phyloP scores from a whole-genome alignment of 306 rosid species.

The Dryas alaskensis region DNA sequence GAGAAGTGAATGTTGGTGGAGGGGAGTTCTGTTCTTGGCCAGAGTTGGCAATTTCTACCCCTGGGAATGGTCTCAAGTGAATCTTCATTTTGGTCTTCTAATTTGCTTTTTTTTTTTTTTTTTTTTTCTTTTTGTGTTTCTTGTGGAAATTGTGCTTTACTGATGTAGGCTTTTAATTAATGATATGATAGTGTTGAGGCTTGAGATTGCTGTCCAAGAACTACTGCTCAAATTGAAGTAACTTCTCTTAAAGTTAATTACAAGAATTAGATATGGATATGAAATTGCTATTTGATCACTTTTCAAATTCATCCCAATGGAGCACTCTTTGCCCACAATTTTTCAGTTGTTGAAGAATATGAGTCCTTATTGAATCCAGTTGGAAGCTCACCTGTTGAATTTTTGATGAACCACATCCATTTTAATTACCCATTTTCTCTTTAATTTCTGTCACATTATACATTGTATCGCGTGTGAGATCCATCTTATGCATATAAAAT shows the following conservation, averaged over 20 bases:
- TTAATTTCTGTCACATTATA: too few relatives aligned
- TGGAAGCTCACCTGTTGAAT: too few relatives aligned
- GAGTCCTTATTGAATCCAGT: neutral
- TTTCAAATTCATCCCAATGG: neutral
- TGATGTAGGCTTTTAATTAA: neutral
- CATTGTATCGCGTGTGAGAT: too few relatives aligned
- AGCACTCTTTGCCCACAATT: neutral
- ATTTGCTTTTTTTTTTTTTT: neutral
- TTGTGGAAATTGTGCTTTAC: constrained; percentile 4
- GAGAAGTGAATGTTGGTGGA: constrained; percentile 38
- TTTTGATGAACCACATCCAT: too few relatives aligned
- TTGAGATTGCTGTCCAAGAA: neutral
- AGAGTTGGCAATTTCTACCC: constrained; percentile 83
- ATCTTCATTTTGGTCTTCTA: too few relatives aligned
- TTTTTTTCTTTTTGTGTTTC: constrained; percentile 16
- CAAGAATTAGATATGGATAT: neutral
- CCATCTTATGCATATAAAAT: too few relatives aligned
- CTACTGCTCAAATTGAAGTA: neutral
- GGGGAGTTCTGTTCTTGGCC: constrained; percentile 91
- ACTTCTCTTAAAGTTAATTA: neutral
- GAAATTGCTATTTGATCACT: neutral
- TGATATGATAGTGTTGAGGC: neutral
- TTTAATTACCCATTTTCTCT: too few relatives aligned
- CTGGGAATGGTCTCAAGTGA: constrained; percentile 78
- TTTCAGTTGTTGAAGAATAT: neutral